Base-by-base conservation (phyloP, 2,329 filamentous ascomycete species). In the Monosporascus sp. region DNA sequence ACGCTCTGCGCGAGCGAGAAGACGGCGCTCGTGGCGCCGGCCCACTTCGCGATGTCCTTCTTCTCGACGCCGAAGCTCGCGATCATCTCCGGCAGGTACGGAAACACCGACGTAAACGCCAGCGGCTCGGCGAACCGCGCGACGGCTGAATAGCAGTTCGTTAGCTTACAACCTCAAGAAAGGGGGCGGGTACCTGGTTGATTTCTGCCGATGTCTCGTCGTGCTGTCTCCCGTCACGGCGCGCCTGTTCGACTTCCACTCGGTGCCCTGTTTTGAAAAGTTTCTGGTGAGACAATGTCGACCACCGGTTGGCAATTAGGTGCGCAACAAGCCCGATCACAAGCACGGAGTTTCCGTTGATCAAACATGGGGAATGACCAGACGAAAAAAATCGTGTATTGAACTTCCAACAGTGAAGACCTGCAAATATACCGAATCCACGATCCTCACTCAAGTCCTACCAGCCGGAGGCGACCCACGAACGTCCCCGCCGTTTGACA, bases 1-100 rank as follows among this genome's bases (percentile, higher is more conserved):
- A 82, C 49, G 60, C 85, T 87, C 70, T 93, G 89, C 31, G 81
- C 78, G 11, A 91, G 69, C 2, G 88, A 89, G 69, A 91, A 91
- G 57, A 85, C 78, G 44, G 87, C 85, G 1, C 86, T 86, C 5
- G 85, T 87, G 53, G 90, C 73, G 50, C 88, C 88, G n/a, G 86
- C 88, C 87, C 88, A 93, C 74, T 85, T 87, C 43, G 89, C 88
- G 24, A 96, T 81, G 45, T 90, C 78, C 60, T 87, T 81, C 59
- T 84, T 79, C 7, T 81, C 77, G 17, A 95, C 77, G 9, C 87
- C 85, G 58, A 95, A 91, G 66, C 84, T 87, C 61, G 86, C 80
- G 53, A 96, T 88, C 88, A 96, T 94, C 70, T 92, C 88, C 11
- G 88, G 88, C 58, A 87, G 77, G 61, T 78, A 80, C 67, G 87